Evolutionary conservation across 2,329 filamentous ascomycete genomes (phyloP).

Genomic region (Xylariaceae sp.): DNA sequence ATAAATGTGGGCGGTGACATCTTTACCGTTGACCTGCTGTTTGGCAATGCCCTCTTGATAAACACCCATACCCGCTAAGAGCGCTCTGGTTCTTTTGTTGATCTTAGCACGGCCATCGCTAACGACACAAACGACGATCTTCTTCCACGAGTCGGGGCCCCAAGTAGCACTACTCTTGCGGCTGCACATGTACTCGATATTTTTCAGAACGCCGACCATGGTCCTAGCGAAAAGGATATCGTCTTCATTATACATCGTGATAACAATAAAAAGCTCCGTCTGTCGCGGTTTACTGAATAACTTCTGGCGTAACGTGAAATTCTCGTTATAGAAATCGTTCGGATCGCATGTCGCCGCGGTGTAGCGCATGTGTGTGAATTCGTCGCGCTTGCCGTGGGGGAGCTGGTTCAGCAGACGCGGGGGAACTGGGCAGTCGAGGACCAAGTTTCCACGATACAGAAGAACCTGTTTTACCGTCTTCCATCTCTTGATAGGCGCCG

Average conservation of each 20-base stretch:
- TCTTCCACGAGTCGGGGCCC: conserved; percentile 97
- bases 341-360: conserved; percentile 98
- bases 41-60: conserved; percentile 99
- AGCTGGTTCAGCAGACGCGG: conserved; percentile 82
- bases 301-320: conserved; percentile 89
- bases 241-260: conserved; percentile 99
- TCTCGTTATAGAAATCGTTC: conserved; percentile 81
- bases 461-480: conserved; percentile 99
- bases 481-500: conserved; percentile 72
- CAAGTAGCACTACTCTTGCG: conserved; percentile 88
- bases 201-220: conserved; percentile 98
- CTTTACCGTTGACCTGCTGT: conserved; percentile 93
- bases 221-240: conserved; percentile 94
- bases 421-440: conserved; percentile 93
- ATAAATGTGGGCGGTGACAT: conserved; percentile 96
- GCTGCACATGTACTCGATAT: conserved; percentile 93
- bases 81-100: conserved; percentile 81
- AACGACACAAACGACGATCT: conserved; percentile 96
- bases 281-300: conserved; percentile 79
- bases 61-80: conserved; percentile 88
- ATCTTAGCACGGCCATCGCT: conserved; percentile 90
- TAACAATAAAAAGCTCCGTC: conserved; percentile 91
- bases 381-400: conserved; percentile 85
- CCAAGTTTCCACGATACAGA: conserved; percentile 91
- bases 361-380: conserved; percentile 93